Evolutionary conservation across 1,284 basidiomycete genomes (phyloP).

Genomic region (Fereydounia khargensis): DNA sequence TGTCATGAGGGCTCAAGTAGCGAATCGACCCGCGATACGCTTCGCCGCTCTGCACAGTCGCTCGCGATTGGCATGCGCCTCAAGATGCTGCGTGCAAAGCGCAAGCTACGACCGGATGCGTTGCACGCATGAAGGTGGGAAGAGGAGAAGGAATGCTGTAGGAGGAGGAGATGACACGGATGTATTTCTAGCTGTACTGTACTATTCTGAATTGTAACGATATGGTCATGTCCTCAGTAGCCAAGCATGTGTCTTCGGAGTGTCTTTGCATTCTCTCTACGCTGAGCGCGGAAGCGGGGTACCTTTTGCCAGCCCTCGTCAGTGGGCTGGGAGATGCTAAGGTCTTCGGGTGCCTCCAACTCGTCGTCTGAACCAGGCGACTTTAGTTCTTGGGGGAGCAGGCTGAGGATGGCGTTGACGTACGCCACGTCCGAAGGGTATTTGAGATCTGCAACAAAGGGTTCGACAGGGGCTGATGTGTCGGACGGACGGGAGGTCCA

Average conservation of each 20-base stretch:
- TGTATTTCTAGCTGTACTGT: no score
- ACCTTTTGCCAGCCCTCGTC: conserved; percentile 19
- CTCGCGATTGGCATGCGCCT: conserved; percentile 23
- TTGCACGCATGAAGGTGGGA: no score
- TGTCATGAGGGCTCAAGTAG: neutral
- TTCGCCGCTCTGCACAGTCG: conserved; percentile 20
- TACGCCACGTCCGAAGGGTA: conserved; percentile 36
- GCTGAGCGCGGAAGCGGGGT: conserved; percentile 15
- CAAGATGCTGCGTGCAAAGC: conserved; percentile 22
- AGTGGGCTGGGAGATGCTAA: neutral
- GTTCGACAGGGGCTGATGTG: conserved; percentile 1
- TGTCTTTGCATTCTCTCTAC: conserved; percentile 14
- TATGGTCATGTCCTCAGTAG: conserved; percentile 9
- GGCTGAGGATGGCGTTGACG: conserved; percentile 25
- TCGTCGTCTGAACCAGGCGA: conserved; percentile 1
- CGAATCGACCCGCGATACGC: neutral
- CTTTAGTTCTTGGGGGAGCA: conserved; percentile 8
- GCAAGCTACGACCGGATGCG: no score
- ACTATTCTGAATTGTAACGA: no score
- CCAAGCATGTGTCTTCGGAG: conserved; percentile 12
- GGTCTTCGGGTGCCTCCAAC: neutral
- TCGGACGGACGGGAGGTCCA: conserved; percentile 13
- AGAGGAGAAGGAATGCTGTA: no score
- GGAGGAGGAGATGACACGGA: no score
- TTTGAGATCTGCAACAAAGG: conserved; percentile 12